Evolutionary conservation across 306 rosid genomes (phyloP).

Genomic region (Corylus heterophylla): DNA sequence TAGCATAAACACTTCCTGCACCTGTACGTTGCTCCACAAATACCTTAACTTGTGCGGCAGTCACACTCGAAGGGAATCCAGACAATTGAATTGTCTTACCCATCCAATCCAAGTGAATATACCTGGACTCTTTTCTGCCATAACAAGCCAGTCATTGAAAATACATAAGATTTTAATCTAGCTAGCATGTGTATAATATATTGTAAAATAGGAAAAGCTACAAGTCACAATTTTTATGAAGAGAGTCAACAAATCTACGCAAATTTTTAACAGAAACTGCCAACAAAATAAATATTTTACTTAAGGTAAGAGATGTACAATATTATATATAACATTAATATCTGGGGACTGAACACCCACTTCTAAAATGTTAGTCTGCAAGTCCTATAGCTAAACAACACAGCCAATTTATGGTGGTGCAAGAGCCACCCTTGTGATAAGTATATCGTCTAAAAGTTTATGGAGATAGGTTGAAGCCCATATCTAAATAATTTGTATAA

Average conservation of each 20-base stretch:
- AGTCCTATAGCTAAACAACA: neutral
- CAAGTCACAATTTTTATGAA: neutral
- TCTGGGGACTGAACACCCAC: neutral
- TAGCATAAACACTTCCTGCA: slow-evolving; percentile 53
- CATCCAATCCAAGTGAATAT: slow-evolving; percentile 29
- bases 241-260: neutral
- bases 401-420: neutral
- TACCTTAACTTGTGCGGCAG: slow-evolving; percentile 17
- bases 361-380: neutral
- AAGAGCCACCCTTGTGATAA: neutral
- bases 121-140: neutral
- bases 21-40: slow-evolving; percentile 61
- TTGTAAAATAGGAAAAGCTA: neutral
- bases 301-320: neutral
- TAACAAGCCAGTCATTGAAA: neutral
- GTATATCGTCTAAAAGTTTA: neutral
- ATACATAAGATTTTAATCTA: neutral
- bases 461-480: neutral
- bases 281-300: neutral
- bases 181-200: neutral
- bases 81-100: slow-evolving; percentile 61
- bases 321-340: neutral
- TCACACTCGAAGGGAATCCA: slow-evolving; percentile 56
- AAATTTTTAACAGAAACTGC: neutral
- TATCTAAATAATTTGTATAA: neutral